phyloP scores from a whole-genome alignment of 257 asterid species.

The Lavandula angustifolia region DNA sequence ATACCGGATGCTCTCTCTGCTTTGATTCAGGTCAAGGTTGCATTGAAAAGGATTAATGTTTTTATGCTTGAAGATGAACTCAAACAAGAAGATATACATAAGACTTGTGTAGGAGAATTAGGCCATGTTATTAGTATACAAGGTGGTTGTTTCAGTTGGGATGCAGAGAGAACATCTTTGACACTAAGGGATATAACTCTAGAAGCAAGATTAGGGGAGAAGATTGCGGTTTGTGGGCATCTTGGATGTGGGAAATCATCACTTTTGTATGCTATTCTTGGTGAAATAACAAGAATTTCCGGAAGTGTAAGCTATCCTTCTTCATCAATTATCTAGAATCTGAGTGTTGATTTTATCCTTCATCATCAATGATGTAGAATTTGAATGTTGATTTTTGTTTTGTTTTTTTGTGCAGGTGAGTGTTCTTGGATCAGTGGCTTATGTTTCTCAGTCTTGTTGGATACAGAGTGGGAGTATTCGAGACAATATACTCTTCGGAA shows the following conservation, averaged over 20 bases:
- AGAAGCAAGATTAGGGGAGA: slow-evolving; percentile 49
- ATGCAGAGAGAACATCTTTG: slow-evolving; percentile 38
- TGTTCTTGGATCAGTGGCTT: slow-evolving; percentile 63
- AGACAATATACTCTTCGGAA: slow-evolving; percentile 72
- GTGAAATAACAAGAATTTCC: slow-evolving; percentile 64
- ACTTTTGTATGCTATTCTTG: slow-evolving; percentile 59
- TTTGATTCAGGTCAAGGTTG: slow-evolving; percentile 68
- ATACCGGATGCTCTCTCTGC: slow-evolving; percentile 64
- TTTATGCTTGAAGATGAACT: slow-evolving; percentile 73
- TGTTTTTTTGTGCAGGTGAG: slow-evolving; percentile 41
- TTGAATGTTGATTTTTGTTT: not conserved
- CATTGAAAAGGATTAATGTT: slow-evolving; percentile 59
- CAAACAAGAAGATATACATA: slow-evolving; percentile 31
- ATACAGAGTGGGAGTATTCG: slow-evolving; percentile 81
- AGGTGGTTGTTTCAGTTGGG: slow-evolving; percentile 64
- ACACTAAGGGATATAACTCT: slow-evolving; percentile 40
- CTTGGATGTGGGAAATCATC: slow-evolving; percentile 87
- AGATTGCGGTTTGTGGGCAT: slow-evolving; percentile 71
- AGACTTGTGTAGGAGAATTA: slow-evolving; percentile 14
- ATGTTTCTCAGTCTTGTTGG: slow-evolving; percentile 81
- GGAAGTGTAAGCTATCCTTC: slow-evolving; percentile 54
- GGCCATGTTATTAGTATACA: slow-evolving; percentile 35
- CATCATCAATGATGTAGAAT: not conserved
- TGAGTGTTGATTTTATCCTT: not conserved
- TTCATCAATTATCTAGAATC: not conserved